Percentiles rank a stretch among this genome's conserved stretches.
phyloP scores from a whole-genome alignment of 371 early-diverging fungal genomes.

The Saksenaea oblongispora region DNA sequence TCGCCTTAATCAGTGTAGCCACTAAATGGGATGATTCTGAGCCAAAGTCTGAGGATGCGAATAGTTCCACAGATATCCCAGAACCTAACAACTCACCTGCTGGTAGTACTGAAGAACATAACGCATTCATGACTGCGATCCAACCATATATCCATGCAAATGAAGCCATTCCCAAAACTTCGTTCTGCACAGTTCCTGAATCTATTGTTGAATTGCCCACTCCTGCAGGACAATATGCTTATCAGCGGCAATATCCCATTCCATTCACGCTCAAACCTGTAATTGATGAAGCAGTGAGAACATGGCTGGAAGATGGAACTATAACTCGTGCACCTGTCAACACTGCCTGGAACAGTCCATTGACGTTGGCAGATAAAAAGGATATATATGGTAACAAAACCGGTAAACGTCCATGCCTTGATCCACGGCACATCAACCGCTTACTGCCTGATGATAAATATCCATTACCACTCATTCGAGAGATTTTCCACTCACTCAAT shows the following conservation, averaged over 20 bases:
- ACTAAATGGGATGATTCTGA: not conserved
- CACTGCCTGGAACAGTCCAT: slow-evolving; percentile 20
- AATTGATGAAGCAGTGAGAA: slow-evolving; percentile 1
- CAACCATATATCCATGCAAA: slow-evolving; percentile 12
- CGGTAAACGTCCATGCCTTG: too few relatives aligned
- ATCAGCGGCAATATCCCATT: slow-evolving; percentile 16
- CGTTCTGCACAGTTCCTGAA: slow-evolving; percentile 18
- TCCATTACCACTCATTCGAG: too few relatives aligned
- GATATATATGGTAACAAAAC: slow-evolving; percentile 12
- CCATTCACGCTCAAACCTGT: not conserved
- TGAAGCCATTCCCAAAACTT: slow-evolving; percentile 6
- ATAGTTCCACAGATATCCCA: slow-evolving; percentile 1
- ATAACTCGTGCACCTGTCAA: slow-evolving; percentile 3
- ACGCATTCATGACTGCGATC: slow-evolving; percentile 1
- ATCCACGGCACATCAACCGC: too few relatives aligned
- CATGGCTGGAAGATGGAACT: slow-evolving; percentile 3
- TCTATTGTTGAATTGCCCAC: slow-evolving; percentile 9
- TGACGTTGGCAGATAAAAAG: slow-evolving; percentile 33
- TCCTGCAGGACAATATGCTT: not conserved
- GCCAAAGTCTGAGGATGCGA: not conserved
- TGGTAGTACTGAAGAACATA: slow-evolving; percentile 13
- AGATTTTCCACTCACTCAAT: not conserved
- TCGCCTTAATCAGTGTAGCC: slow-evolving; percentile 11
- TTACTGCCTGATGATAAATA: too few relatives aligned
- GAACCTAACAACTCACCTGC: slow-evolving; percentile 19